phyloP scores from a whole-genome alignment of 768 basidiomycete genomes.

The Tremella yokohamensis region DNA sequence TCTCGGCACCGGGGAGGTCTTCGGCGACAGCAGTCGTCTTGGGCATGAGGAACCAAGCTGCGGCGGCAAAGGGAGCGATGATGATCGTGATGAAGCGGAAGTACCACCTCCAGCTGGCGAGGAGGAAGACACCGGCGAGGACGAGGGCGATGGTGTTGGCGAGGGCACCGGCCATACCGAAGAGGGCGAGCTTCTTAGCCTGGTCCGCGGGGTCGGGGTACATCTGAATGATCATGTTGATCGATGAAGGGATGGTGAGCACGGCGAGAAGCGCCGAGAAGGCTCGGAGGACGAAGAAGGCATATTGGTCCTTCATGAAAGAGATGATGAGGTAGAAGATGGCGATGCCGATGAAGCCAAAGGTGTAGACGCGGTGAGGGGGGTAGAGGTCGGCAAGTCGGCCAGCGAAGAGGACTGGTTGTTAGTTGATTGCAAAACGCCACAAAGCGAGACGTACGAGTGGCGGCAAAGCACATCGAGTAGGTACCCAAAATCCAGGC shows the following conservation, averaged over 20 bases:
- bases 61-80: slow-evolving; percentile 29
- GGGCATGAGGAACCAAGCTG: slow-evolving; percentile 45
- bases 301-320: slow-evolving; percentile 43
- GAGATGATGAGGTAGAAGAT: slow-evolving; percentile 46
- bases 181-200: slow-evolving; percentile 41
- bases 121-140: slow-evolving; percentile 44
- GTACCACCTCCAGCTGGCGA: slow-evolving; percentile 48
- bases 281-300: slow-evolving; percentile 47
- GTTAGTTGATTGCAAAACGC: slow-evolving; percentile 6
- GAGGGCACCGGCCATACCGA: slow-evolving; percentile 43
- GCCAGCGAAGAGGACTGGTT: slow-evolving; percentile 36
- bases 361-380: slow-evolving; percentile 41
- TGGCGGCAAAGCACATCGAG: slow-evolving; percentile 33
- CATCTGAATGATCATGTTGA: slow-evolving; percentile 43
- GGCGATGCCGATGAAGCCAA: slow-evolving; percentile 45
- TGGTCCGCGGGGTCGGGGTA: slow-evolving; percentile 42
- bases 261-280: slow-evolving; percentile 41
- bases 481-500: slow-evolving; percentile 46
- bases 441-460: slow-evolving; percentile 9
- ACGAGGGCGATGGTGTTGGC: slow-evolving; percentile 44
- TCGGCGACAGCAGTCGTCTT: slow-evolving; percentile 39
- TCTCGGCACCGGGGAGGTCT: slow-evolving; percentile 33
- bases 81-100: slow-evolving; percentile 47
- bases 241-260: slow-evolving; percentile 43
- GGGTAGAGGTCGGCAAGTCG: slow-evolving; percentile 43